Evolutionary conservation across 1,284 basidiomycete species (phyloP).

Genomic region (Bjerkandera adusta): DNA sequence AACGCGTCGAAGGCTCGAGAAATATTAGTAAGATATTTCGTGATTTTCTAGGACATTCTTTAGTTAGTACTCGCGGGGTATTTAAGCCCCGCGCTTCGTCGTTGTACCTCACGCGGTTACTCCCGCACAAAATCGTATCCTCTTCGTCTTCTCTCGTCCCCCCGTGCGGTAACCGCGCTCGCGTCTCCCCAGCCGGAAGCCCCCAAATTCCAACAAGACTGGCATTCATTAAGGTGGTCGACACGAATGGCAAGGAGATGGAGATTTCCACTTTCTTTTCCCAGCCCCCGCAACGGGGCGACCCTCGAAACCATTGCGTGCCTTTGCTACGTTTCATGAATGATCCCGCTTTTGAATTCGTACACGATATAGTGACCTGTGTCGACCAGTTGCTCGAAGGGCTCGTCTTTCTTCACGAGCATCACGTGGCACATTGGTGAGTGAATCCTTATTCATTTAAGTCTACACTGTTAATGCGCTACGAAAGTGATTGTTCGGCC

Average conservation of each 20-base stretch:
- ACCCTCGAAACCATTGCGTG: slow-evolving; percentile 31
- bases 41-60: no score
- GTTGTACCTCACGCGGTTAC: no score
- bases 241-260: slow-evolving; percentile 18
- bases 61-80: no score
- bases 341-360: slow-evolving; percentile 21
- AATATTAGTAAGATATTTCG: no score
- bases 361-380: slow-evolving; percentile 27
- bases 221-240: slow-evolving; percentile 25
- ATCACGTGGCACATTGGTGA: slow-evolving; percentile 39
- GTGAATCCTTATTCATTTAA: slow-evolving; percentile 6
- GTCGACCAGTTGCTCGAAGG: slow-evolving; percentile 35
- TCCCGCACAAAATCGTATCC: no score
- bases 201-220: no score
- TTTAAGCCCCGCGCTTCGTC: no score
- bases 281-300: slow-evolving; percentile 7
- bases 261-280: slow-evolving; percentile 21
- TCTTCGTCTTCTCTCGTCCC: no score
- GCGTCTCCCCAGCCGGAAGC: no score
- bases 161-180: no score
- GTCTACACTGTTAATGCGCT: no score
- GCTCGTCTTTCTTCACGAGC: slow-evolving; percentile 36
- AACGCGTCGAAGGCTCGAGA: no score
- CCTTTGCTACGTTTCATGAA: slow-evolving; percentile 22
- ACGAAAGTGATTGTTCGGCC: slow-evolving; percentile 33